phyloP scores from a whole-genome alignment of 768 basidiomycete genomes.

The Calvatia gigantea region DNA sequence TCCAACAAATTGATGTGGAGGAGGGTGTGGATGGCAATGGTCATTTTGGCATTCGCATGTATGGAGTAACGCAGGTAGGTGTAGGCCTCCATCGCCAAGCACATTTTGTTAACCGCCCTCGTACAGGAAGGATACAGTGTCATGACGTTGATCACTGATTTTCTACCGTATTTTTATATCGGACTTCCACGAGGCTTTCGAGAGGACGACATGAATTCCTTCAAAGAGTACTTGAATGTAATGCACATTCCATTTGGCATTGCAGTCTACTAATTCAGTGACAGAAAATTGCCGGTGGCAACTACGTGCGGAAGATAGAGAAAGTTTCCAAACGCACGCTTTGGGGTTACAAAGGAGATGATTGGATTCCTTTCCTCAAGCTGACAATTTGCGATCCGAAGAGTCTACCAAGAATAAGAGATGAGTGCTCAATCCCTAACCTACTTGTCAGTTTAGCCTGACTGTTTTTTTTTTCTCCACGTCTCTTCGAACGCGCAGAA shows the following conservation, averaged over 20 bases:
- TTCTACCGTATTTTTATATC: slow-evolving; percentile 92
- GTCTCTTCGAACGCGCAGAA: slow-evolving; percentile 73
- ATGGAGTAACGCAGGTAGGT: slow-evolving; percentile 83
- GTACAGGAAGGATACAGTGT: slow-evolving; percentile 83
- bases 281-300: background rate
- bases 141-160: slow-evolving; percentile 75
- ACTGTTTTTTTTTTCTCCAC: slow-evolving; percentile 32
- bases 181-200: slow-evolving; percentile 82
- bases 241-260: background rate
- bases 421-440: slow-evolving; percentile 48
- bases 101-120: slow-evolving; percentile 1
- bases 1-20: slow-evolving; percentile 96
- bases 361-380: slow-evolving; percentile 78
- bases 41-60: slow-evolving; percentile 54
- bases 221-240: slow-evolving; percentile 75
- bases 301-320: slow-evolving; percentile 43
- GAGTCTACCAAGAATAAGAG: slow-evolving; percentile 84
- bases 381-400: slow-evolving; percentile 72
- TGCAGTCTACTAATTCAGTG: background rate
- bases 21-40: slow-evolving; percentile 21
- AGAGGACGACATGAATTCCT: slow-evolving; percentile 58
- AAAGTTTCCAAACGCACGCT: slow-evolving; percentile 67
- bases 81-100: background rate
- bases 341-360: slow-evolving; percentile 89
- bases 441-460: slow-evolving; percentile 10